A percentile compares a stretch with the other conserved stretches of the same genome.
Evolutionary conservation across 2,329 filamentous ascomycete species (phyloP).

Genomic region (Trichoderma simmonsii): DNA sequence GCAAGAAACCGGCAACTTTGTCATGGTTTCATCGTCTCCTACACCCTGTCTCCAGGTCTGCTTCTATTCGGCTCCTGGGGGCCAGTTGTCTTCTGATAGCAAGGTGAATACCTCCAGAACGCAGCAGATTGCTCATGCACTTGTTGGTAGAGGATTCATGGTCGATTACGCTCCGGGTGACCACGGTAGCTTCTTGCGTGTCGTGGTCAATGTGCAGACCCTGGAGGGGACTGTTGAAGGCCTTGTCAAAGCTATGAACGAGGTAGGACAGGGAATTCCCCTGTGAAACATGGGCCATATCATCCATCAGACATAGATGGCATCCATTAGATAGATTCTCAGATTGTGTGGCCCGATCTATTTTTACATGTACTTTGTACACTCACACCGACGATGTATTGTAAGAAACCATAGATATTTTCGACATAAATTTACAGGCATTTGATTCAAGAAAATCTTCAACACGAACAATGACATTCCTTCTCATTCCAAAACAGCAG

Average conservation of each 20-base stretch:
- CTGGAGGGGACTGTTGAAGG: conserved; percentile 49
- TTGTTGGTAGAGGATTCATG: conserved; percentile 56
- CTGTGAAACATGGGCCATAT: neutral
- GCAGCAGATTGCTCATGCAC: conserved; percentile 44
- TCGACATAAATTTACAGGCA: neutral
- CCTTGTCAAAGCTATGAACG: conserved; percentile 52
- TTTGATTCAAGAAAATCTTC: neutral
- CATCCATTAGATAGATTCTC: neutral
- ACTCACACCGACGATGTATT: neutral
- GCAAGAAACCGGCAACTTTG: conserved; percentile 55
- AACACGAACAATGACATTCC: neutral
- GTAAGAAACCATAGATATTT: neutral
- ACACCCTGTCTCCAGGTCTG: conserved; percentile 91
- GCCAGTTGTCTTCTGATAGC: conserved; percentile 42
- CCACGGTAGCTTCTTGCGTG: conserved; percentile 56
- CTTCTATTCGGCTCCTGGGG: conserved; percentile 74
- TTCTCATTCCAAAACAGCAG: neutral
- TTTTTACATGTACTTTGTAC: neutral
- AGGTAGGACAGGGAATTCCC: conserved; percentile 36
- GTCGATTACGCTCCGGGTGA: conserved; percentile 58
- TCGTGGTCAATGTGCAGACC: conserved; percentile 58
- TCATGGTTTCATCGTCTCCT: conserved; percentile 70
- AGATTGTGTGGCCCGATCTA: no score
- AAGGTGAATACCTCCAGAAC: conserved; percentile 50
- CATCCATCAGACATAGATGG: neutral